Evolutionary conservation across 768 basidiomycete genomes (phyloP).

Genomic region (Sporobolomyces pararoseus): DNA sequence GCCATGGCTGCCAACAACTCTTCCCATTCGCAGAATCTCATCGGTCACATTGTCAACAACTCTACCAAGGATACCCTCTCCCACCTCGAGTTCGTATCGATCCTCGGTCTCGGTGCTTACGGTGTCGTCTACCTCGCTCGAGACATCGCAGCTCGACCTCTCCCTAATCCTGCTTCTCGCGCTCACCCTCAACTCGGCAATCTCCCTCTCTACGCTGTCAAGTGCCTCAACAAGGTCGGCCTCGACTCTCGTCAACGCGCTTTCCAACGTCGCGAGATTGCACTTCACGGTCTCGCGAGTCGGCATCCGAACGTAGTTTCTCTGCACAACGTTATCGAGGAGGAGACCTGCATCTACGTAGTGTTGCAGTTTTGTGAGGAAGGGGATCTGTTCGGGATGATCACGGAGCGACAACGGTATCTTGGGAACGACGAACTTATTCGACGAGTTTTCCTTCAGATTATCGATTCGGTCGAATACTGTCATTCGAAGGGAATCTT

Average conservation of each 20-base stretch:
- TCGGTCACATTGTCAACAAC: constrained; percentile 76
- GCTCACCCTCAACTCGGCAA: constrained; percentile 39
- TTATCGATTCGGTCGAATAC: constrained; percentile 87
- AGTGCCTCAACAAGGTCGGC: constrained; percentile 66
- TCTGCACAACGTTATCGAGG: constrained; percentile 62
- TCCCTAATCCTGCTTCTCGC: constrained; percentile 39
- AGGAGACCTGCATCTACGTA: constrained; percentile 64
- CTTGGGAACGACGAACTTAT: constrained; percentile 75
- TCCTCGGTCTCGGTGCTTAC: constrained; percentile 89
- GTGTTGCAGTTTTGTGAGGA: constrained; percentile 89
- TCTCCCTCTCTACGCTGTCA: constrained; percentile 71
- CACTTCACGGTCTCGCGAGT: constrained; percentile 53
- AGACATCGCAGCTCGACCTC: constrained; percentile 50
- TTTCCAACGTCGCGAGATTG: constrained; percentile 67
- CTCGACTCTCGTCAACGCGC: constrained; percentile 62
- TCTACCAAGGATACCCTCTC: constrained; percentile 48
- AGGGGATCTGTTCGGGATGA: constrained; percentile 89
- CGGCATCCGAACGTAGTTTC: constrained; percentile 61
- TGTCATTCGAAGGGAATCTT: constrained; percentile 88
- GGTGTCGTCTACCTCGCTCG: constrained; percentile 90
- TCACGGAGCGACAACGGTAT: constrained; percentile 55
- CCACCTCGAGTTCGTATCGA: constrained; percentile 72
- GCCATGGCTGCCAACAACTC: constrained; percentile 43
- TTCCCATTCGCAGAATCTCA: constrained; percentile 47
- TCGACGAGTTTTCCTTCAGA: constrained; percentile 83